Base-by-base conservation (phyloP, 345 rosid species). In the Gynandropsis gynandra region DNA sequence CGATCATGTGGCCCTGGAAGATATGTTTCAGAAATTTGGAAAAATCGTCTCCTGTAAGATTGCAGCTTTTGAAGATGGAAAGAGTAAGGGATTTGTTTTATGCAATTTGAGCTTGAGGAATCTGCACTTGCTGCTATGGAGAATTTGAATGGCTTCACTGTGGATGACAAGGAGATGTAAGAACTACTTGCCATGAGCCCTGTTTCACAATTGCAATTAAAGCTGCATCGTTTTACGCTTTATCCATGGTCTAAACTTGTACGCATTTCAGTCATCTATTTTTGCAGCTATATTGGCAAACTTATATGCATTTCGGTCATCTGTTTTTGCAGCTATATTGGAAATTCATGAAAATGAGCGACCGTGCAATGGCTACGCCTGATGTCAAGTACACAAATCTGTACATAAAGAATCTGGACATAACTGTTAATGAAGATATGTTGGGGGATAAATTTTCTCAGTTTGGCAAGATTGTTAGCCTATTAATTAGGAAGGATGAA, bases 11-110 rank as follows among this genome's bases (percentile, higher is more conserved):
- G 73, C 52, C 10, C 68, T 85, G 52, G 80, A 81, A 52, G 71
- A 69, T 49, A 20, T 85, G 64, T 85, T 81, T 63, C 47, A 64
- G 54, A 58, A 71, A 56, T 81, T 70, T 69, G 89, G 89, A 10
- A 60, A 66, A 32, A 68, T 79, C 37, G 13, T 74, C 14, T 87
- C 96, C 10, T 81, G 85, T 67, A 79, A 87, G 71, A 80, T 83
- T 43, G 87, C 68, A 3, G 62, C 64, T 9, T 62, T 40, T 60
- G 82, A 76, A 31, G 87, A 78, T 66, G 85, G 74, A 34, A 85
- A 74, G 72, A 83, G 83, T 46, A 80, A 76, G 33, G 87, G 96
- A 1, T 66, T 60, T 93, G 93, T 24, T 83, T 81, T 68, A 80
- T 81, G 20, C 93, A 87, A 19, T 81, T 66, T 66, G 84, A 78